A percentile compares a stretch with the other conserved stretches of the same genome.
These are phyloP conservation scores for Zymoseptoria ardabiliae DNA, from an alignment of 2,329 filamentous ascomycete species.

Conservation along the genomic window DNA sequence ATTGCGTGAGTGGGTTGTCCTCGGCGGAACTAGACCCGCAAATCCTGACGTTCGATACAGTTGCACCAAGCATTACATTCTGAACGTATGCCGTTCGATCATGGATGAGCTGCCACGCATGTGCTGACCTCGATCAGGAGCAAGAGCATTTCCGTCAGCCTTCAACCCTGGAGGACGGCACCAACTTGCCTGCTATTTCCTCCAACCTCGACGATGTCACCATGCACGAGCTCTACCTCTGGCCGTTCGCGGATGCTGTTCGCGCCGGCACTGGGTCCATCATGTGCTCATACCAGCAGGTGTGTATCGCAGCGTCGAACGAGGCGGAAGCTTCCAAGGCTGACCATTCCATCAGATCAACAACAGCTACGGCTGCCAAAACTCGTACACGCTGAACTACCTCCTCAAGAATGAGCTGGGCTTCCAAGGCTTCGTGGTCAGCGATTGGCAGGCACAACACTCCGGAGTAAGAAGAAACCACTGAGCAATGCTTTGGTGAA, in stretches of 20 bases:
- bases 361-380: constrained; percentile 73
- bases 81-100: constrained; percentile 58
- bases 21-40: not conserved
- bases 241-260: constrained; percentile 46
- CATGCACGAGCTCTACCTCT: constrained; percentile 38
- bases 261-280: constrained; percentile 44
- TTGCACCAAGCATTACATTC: constrained; percentile 69
- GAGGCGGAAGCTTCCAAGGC: constrained; percentile 59
- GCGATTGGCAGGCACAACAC: constrained; percentile 66
- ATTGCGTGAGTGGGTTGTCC: constrained; percentile 42
- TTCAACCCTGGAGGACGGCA: constrained; percentile 32
- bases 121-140: constrained; percentile 47
- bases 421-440: constrained; percentile 67
- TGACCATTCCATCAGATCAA: constrained; percentile 57
- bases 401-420: constrained; percentile 72
- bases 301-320: no score
- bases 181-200: constrained; percentile 53
- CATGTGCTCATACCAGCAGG: constrained; percentile 62
- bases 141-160: constrained; percentile 64
- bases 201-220: constrained; percentile 58
- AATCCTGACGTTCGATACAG: constrained; percentile 27
- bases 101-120: constrained; percentile 66
- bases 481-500: not conserved
- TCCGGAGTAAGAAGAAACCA: constrained; percentile 50
- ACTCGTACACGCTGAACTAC: constrained; percentile 67